Conservation (phyloP, 306 rosid species). For the Canavalia ensiformis region DNA sequence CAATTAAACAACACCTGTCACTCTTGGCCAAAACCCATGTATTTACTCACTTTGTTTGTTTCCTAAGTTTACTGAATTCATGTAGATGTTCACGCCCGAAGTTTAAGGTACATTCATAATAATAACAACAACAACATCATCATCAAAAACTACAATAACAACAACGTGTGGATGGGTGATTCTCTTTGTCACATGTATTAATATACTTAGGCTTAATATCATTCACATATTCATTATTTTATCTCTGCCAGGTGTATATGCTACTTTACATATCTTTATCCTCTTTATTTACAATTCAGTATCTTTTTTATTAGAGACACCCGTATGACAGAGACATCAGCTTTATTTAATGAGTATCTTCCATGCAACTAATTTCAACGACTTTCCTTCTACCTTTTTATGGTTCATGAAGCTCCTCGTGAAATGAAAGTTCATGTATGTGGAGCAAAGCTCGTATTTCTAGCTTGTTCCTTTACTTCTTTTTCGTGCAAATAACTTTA, state of each 20-base stretch:
- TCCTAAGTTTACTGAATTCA: not conserved
- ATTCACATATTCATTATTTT: constrained; percentile 39
- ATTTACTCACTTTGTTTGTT: not conserved
- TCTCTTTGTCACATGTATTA: constrained; percentile 21
- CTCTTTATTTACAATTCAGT: not conserved
- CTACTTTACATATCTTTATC: constrained; percentile 25
- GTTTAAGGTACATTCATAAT: not conserved
- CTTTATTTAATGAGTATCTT: constrained; percentile 41
- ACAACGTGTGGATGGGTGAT: constrained; percentile 12
- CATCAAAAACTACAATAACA: not conserved
- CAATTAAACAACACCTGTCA: not conserved
- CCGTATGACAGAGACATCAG: constrained; percentile 18
- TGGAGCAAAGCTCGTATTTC: constrained; percentile 42
- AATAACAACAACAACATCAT: not conserved
- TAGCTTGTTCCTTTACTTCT: constrained; percentile 41
- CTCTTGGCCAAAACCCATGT: not conserved
- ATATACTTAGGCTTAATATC: not conserved
- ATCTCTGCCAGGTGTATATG: not conserved
- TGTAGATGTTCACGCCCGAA: not conserved
- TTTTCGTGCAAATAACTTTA: constrained; percentile 36
- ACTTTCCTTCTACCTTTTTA: constrained; percentile 31
- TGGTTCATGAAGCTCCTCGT: constrained; percentile 55
- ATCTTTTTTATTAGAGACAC: not conserved
- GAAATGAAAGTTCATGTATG: constrained; percentile 53
- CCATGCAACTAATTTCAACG: constrained; percentile 34